Conservation (phyloP, 2,329 filamentous ascomycete species). For the Stagonosporopsis chrysanthemi region DNA sequence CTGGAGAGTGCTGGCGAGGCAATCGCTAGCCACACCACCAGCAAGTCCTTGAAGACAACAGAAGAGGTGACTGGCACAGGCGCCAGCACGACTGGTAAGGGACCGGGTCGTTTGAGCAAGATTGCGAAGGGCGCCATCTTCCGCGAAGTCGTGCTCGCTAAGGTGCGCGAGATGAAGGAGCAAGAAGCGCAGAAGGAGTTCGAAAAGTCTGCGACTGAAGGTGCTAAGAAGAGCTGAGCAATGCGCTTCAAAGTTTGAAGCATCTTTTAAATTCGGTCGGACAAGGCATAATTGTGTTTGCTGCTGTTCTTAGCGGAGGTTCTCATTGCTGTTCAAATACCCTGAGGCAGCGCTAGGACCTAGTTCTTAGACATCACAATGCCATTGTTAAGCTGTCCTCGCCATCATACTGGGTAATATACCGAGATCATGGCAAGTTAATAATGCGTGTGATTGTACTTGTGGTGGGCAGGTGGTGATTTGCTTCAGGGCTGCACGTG, state of each 20-base stretch:
- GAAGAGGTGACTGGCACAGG: constrained; percentile 11
- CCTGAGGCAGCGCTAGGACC: constrained; percentile 36
- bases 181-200: constrained; percentile 77
- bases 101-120: constrained; percentile 60
- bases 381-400: constrained; percentile 10
- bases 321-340: constrained; percentile 38
- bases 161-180: constrained; percentile 90
- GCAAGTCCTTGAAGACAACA: constrained; percentile 30
- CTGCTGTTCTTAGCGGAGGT: constrained; percentile 32
- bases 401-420: neutral
- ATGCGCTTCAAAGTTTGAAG: constrained; percentile 1
- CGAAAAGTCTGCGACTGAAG: constrained; percentile 63
- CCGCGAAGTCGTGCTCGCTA: constrained; percentile 91
- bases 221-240: constrained; percentile 34
- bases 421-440: neutral
- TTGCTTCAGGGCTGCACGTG: constrained; percentile 3
- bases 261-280: constrained; percentile 14
- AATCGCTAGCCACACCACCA: constrained; percentile 43
- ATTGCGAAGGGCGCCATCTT: constrained; percentile 78
- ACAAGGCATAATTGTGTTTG: constrained; percentile 29
- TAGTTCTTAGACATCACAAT: constrained; percentile 22
- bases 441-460: neutral
- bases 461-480: neutral
- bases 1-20: constrained; percentile 62
- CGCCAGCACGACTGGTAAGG: constrained; percentile 49